Conservation (phyloP, 108 stramenopile species). For the Stephanodiscus triporus region DNA sequence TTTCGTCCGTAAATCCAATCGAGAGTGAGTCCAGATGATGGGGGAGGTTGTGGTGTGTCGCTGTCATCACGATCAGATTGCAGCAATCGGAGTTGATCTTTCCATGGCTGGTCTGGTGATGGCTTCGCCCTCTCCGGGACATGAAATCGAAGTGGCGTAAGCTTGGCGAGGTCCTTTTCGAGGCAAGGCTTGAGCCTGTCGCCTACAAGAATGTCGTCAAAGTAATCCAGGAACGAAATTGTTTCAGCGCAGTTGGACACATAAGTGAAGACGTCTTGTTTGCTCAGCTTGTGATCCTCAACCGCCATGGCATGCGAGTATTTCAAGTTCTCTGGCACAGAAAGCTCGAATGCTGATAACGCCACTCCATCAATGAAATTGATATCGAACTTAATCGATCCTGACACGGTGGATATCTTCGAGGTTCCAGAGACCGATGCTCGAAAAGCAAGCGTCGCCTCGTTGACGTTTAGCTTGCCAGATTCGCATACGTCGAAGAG, state of each 20-base stretch:
- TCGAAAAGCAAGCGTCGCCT: conserved; percentile 57
- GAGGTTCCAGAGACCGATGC: conserved; percentile 16
- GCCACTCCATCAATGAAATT: conserved; percentile 34
- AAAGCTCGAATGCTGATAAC: conserved; percentile 25
- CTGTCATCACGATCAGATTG: conserved; percentile 8
- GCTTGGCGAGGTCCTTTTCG: not conserved
- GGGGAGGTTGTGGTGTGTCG: conserved; percentile 11
- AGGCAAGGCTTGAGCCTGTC: not conserved
- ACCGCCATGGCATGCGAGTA: conserved; percentile 11
- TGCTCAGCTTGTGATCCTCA: conserved; percentile 23
- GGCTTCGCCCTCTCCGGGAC: not conserved
- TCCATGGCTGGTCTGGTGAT: conserved; percentile 21
- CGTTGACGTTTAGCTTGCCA: conserved; percentile 49
- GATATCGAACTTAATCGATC: not conserved
- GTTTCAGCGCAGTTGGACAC: conserved; percentile 29
- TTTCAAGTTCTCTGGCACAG: conserved; percentile 3
- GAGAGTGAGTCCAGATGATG: conserved; percentile 19
- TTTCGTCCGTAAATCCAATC: conserved; percentile 39
- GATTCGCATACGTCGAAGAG: conserved; percentile 55
- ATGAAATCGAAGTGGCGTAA: conserved; percentile 17
- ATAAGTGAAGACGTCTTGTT: conserved; percentile 29
- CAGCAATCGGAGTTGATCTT: conserved; percentile 40
- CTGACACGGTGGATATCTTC: conserved; percentile 30
- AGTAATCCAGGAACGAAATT: conserved; percentile 12
- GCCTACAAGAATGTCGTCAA: conserved; percentile 11